Evolutionary conservation across 2,329 filamentous ascomycete species (phyloP).

Genomic region (Sporothrix phasma): DNA sequence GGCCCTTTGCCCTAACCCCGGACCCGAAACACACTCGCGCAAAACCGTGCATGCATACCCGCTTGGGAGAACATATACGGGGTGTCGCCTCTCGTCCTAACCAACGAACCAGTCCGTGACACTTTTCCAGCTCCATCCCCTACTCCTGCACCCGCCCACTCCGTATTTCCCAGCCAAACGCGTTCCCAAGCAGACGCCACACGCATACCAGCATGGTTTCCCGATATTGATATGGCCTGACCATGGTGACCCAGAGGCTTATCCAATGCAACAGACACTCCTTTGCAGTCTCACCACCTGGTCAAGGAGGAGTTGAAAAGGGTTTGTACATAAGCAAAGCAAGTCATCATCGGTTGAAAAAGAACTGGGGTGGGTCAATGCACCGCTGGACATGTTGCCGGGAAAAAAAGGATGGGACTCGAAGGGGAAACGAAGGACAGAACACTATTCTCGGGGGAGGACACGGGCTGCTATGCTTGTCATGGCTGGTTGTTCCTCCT

Average conservation of each 20-base stretch:
- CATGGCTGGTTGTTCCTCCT: not conserved
- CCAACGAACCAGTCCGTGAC: not conserved
- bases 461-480: not conserved
- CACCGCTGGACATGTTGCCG: not conserved
- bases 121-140: not conserved
- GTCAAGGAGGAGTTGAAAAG: too few species aligned
- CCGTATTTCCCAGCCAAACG: not conserved
- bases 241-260: not conserved
- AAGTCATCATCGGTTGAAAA: not conserved
- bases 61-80: not conserved
- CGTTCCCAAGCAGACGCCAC: not conserved
- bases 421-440: not conserved
- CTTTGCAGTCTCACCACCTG: not conserved
- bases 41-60: not conserved
- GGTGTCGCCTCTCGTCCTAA: not conserved
- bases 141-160: not conserved
- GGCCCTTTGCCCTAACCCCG: not conserved
- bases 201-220: not conserved
- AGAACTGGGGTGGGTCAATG: not conserved
- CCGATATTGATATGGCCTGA: not conserved
- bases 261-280: constrained; percentile 6
- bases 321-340: too few species aligned
- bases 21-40: not conserved
- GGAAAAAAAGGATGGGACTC: not conserved
- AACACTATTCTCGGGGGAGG: not conserved